A percentile compares a stretch with the other conserved stretches of the same genome.
These are phyloP conservation scores for Phragmites australis DNA, from an alignment of 176 grass and related monocot genomes.

Conservation along the genomic window DNA sequence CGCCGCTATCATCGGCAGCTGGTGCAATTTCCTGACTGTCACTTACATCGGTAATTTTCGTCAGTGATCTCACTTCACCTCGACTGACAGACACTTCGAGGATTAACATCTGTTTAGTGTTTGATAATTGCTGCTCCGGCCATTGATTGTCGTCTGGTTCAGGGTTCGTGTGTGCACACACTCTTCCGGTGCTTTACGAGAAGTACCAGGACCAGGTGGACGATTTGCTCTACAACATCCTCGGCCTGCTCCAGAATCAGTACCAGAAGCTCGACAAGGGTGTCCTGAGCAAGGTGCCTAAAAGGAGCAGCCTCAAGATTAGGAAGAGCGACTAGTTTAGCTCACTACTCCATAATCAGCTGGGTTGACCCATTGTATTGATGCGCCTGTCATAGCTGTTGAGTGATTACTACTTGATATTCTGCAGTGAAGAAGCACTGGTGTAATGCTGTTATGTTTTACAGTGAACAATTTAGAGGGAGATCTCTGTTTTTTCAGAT, in stretches of 20 bases:
- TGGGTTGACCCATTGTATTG: neutral
- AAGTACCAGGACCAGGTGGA: slow-evolving; percentile 86
- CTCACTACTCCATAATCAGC: neutral
- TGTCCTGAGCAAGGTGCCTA: slow-evolving; percentile 62
- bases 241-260: slow-evolving; percentile 68
- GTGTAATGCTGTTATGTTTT: too few relatives aligned
- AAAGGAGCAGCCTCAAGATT: slow-evolving; percentile 58
- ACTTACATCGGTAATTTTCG: slow-evolving; percentile 64
- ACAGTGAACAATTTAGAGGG: too few relatives aligned
- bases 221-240: slow-evolving; percentile 55
- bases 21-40: slow-evolving; percentile 82
- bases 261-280: slow-evolving; percentile 65
- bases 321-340: slow-evolving; percentile 65
- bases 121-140: too few relatives aligned
- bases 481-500: too few relatives aligned
- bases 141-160: slow-evolving; percentile 23
- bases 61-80: neutral
- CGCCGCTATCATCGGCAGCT: slow-evolving; percentile 68
- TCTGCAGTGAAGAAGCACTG: neutral
- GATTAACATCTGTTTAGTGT: too few relatives aligned
- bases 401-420: neutral
- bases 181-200: slow-evolving; percentile 82
- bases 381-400: neutral
- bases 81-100: neutral
- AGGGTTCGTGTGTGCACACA: slow-evolving; percentile 86